A percentile compares a stretch with the other conserved stretches of the same genome.
These are phyloP conservation scores for Fusarium abutilonis DNA, from an alignment of 2,329 filamentous ascomycete species.

Conservation along the genomic window DNA sequence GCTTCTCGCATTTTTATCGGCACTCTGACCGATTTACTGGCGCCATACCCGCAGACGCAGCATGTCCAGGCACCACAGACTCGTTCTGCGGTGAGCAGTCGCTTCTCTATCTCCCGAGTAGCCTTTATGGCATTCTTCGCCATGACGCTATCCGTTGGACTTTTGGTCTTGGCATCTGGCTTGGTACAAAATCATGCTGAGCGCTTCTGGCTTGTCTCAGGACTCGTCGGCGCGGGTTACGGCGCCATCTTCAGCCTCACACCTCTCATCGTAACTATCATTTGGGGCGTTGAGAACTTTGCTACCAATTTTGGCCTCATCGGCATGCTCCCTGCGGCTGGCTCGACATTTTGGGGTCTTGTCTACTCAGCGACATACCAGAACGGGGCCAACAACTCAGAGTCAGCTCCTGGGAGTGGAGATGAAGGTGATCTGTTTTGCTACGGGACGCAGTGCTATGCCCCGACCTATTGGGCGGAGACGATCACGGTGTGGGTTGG, in stretches of 20 bases:
- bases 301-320: slow-evolving; percentile 98
- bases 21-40: slow-evolving; percentile 86
- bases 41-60: slow-evolving; percentile 70
- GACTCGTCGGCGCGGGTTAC: slow-evolving; percentile 88
- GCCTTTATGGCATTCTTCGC: slow-evolving; percentile 81
- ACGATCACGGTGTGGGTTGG: slow-evolving; percentile 81
- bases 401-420: slow-evolving; percentile 43
- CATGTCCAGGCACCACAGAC: slow-evolving; percentile 59
- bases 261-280: slow-evolving; percentile 93
- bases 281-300: slow-evolving; percentile 99
- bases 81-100: slow-evolving; percentile 47
- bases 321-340: slow-evolving; percentile 87
- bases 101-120: slow-evolving; percentile 77
- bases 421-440: slow-evolving; percentile 70
- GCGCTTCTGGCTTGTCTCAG: slow-evolving; percentile 86
- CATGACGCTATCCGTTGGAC: slow-evolving; percentile 76
- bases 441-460: slow-evolving; percentile 84
- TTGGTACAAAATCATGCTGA: slow-evolving; percentile 76
- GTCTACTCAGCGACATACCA: slow-evolving; percentile 88
- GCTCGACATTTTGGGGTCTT: slow-evolving; percentile 88
- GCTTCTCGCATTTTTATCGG: slow-evolving; percentile 90
- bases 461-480: slow-evolving; percentile 86
- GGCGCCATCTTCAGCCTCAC: slow-evolving; percentile 90
- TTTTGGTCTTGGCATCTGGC: slow-evolving; percentile 81
- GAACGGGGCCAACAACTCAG: slow-evolving; percentile 63